Base-by-base conservation (phyloP, 2,329 filamentous ascomycete species). In the Volutella citrinella region DNA sequence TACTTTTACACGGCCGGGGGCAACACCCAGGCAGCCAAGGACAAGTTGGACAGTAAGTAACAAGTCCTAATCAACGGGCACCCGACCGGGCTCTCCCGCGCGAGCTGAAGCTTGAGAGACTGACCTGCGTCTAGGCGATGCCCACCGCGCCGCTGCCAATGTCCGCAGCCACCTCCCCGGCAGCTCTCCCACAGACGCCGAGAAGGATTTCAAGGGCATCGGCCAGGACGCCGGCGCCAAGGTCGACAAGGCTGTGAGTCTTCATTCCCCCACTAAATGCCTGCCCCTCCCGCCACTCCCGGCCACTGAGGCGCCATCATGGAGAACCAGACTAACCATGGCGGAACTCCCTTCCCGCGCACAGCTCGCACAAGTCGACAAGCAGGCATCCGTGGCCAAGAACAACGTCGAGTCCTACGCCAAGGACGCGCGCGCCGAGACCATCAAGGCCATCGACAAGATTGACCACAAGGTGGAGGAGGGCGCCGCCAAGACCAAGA, bases 1-100 rank as follows among this genome's bases (percentile, higher is more conserved):
- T 97, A 97, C 71, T 76, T 97, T 44, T 98, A 95, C 73, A 74
- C 68, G 32, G 84, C 90, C 12, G 91, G 91, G 42, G 90, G 91
- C 38, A 77, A 80, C 61, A 74, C 87, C 32, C 87, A 84, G 64
- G 80, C 76, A 30, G 91, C 90, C n/a, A 80, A 89, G 74, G 86
- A 91, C 72, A 74, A 93, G 63, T 76, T 86, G 49, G 86, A 95
- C 70, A 78, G 91, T 95, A 68, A 27, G 80, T 43, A 12, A 32
- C 34, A 8, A 12, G n/a, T 12, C 24, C 16, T 21, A 16, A 15
- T 7, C n/a, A 27, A 25, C 8, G 14, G 14, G 13, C 30, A 10
- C 10, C 23, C 20, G 11, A n/a, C n/a, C n/a, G n/a, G n/a, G n/a
- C n/a, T n/a, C n/a, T 19, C 11, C 7, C n/a, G n/a, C 19, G 32